Conservation (phyloP, 208 protist genomes). For the Leishmania gerbilli region DNA sequence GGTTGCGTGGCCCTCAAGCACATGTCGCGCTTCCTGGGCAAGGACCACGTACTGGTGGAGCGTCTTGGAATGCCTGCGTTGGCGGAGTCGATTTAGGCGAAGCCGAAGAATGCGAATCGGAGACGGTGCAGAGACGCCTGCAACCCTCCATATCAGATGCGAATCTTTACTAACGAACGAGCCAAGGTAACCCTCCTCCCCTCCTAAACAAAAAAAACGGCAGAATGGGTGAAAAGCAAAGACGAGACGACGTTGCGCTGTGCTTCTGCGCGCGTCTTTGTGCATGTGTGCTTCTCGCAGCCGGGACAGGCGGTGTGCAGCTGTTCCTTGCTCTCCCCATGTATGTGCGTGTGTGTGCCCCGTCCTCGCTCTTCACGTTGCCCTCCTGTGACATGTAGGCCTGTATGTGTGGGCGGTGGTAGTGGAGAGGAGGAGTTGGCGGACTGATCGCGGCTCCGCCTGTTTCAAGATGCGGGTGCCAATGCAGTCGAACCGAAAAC, state of each 20-base stretch:
- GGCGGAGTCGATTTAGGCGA: background rate
- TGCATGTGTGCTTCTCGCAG: background rate
- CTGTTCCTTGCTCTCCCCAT: background rate
- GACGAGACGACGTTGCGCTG: background rate
- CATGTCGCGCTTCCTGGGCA: slow-evolving; percentile 64
- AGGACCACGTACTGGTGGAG: slow-evolving; percentile 51
- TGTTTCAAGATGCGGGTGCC: background rate
- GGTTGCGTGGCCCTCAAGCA: slow-evolving; percentile 59
- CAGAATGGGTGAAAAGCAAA: background rate
- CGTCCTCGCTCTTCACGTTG: background rate
- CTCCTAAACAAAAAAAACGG: background rate
- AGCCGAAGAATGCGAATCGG: background rate
- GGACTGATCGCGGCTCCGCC: background rate
- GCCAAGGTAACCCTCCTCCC: background rate
- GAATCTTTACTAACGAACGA: no score
- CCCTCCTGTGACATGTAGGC: background rate
- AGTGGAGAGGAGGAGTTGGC: background rate
- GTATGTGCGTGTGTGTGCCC: background rate
- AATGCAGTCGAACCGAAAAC: no score
- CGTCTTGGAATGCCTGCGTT: slow-evolving; percentile 28
- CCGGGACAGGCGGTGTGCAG: background rate
- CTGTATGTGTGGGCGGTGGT: background rate
- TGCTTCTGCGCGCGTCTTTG: background rate
- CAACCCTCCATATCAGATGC: background rate
- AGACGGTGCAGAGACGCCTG: background rate